Evolutionary conservation across 1,284 basidiomycete genomes (phyloP), one percentile per base, ranked within the genome.

Genomic region (Heterobasidion irregulare): DNA sequence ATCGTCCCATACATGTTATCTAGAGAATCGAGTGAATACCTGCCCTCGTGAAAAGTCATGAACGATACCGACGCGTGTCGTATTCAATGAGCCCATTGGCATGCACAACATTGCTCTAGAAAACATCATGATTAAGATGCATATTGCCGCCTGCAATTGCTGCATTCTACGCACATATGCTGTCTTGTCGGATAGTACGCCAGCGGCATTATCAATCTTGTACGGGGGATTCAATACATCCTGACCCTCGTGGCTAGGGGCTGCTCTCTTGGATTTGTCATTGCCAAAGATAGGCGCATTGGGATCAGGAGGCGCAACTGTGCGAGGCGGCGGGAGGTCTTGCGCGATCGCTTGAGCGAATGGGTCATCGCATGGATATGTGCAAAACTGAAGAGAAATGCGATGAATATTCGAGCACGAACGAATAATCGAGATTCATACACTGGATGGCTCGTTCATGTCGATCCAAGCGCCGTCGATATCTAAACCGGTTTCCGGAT

Each of bases 391-490:
- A 4, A 48, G 2, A 15, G 19, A n/a, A 6, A 48, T 16, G 6
- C 50, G 7, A 43, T 32, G 2, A 15, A 36, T 32, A 53, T 10
- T 57, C 9, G 59, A 49, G 32, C 47, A 12, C 5, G 36, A 43
- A 41, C 34, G 3, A 16, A 13, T 10, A 10, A 9, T 33, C 2
- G 18, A 41, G 43, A 47, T 35, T 60, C 74, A 18, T 60, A 83
- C 81, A 59, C 77, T 85, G 3, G 83, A 66, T 10, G 84, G 83
- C 58, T 86, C 84, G 64, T 86, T 86, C 83, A 86, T 86, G 61
- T 86, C 84, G 45, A 86, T 85, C 84, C 84, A 86, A 12, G 74
- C 75, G 12, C 83, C 84, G 60, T 86, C 84, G 36, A 86, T 83
- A 58, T 86, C 81, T 16, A 85, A 59, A 3, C 84, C 84, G 0